Base-by-base conservation (phyloP, 2,329 filamentous ascomycete species). In the Paecilomyces fulvus region DNA sequence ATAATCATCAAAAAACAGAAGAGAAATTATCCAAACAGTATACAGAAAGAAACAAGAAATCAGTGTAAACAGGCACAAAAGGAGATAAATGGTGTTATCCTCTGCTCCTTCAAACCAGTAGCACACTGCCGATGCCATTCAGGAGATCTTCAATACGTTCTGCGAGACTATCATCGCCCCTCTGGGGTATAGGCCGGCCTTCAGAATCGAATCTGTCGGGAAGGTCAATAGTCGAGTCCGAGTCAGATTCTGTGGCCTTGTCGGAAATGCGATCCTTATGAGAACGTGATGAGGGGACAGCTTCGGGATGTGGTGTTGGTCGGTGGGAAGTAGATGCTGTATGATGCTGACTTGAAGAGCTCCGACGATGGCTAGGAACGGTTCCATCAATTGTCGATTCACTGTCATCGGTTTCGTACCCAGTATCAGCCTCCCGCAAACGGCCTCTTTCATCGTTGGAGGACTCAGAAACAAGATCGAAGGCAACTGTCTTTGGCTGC, bases 401-500 rank as follows among this genome's bases (percentile, higher is more conserved):
- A 54, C 70, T 75, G 54, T 76, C 74, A 56, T 75, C 74, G 1
- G 73, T 71, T 58, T 77, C 75, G 51, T 77, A 77, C 5, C 73
- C 74, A 2, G 60, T 61, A 54, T 70, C 65, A 2, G 31, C 51
- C n/a, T 56, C 54, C 4, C 46, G 46, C 23, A 51, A 23, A 12
- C 14, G 17, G 31, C 50, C 53, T 14, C 57, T 51, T 30, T 58
- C 49, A n/a, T 54, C 49, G 21, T 54, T 37, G 28, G 58, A 30
- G 9, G 53, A 30, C n/a, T 63, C 54, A 7, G 61, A 54, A 30
- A 55, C 55, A 33, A 70, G 57, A 55, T 70, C 60, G 57, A 72
- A 73, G 5, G 68, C 62, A 56, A 73, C 70, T 6, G 68, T 70
- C 55, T 72, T 73, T 5, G 67, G 60, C 23, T 64, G 61, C 5